These are phyloP conservation scores for Fusarium sp. DNA, from an alignment of 2,329 filamentous ascomycete species.

Conservation along the genomic window DNA sequence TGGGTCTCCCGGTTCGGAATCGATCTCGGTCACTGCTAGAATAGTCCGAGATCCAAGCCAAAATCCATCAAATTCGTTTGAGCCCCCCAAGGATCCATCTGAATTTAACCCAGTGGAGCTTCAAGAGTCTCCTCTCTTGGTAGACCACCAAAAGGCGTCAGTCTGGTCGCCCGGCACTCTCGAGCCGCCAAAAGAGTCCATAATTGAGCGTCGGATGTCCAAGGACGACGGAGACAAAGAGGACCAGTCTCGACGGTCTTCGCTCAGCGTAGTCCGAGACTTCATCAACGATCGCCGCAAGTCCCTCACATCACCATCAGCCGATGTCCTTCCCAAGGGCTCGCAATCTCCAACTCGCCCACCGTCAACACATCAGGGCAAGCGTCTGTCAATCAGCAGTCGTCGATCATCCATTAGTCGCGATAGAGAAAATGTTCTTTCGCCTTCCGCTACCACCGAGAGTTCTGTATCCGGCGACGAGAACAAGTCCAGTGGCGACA, in stretches of 20 bases:
- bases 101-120: constrained; percentile 64
- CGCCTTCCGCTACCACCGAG: constrained; percentile 59
- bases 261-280: constrained; percentile 68
- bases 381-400: constrained; percentile 74
- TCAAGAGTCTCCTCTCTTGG: constrained; percentile 69
- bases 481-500: constrained; percentile 57
- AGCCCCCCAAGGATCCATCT: constrained; percentile 55
- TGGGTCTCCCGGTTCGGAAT: constrained; percentile 66
- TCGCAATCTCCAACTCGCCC: constrained; percentile 61
- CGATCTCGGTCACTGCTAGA: constrained; percentile 87
- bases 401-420: constrained; percentile 64
- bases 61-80: constrained; percentile 55
- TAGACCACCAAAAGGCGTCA: constrained; percentile 63
- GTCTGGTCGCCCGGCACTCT: constrained; percentile 45
- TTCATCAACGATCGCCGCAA: constrained; percentile 71
- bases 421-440: constrained; percentile 53
- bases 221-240: constrained; percentile 54
- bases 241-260: constrained; percentile 64
- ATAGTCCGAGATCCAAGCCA: constrained; percentile 77
- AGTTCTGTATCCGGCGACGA: constrained; percentile 62
- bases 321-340: constrained; percentile 54
- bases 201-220: constrained; percentile 62
- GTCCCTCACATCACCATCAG: constrained; percentile 61
- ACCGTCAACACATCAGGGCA: constrained; percentile 59
- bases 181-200: constrained; percentile 56